These are phyloP conservation scores for Blastobotrys niveus DNA, from an alignment of 1,139 yeast species.

Conservation along the genomic window DNA sequence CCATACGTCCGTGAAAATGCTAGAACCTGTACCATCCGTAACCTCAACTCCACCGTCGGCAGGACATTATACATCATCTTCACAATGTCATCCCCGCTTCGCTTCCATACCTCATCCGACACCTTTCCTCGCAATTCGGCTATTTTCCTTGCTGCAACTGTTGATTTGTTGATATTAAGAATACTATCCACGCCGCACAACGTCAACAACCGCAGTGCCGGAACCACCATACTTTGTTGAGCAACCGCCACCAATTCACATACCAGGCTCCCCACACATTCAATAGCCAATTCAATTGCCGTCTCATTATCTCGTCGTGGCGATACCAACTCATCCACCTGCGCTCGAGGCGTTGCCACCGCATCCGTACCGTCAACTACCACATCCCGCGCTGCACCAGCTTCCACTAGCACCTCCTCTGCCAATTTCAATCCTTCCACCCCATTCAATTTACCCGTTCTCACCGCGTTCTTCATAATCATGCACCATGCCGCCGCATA, in stretches of 20 bases:
- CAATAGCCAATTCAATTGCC: not conserved
- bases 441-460: not conserved
- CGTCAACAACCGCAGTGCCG: not conserved
- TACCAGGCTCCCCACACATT: not conserved
- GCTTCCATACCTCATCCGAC: not conserved
- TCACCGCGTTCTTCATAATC: constrained; percentile 1
- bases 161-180: not conserved
- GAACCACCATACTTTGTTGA: not conserved
- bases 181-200: constrained; percentile 3
- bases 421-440: not conserved
- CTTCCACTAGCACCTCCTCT: not conserved
- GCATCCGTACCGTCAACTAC: not conserved
- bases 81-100: not conserved
- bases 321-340: not conserved
- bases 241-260: not conserved
- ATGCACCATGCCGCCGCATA: constrained; percentile 13
- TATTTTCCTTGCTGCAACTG: not conserved
- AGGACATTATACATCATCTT: not conserved
- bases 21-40: constrained; percentile 1
- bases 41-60: not conserved
- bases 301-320: not conserved
- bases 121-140: not conserved
- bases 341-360: not conserved
- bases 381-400: not conserved
- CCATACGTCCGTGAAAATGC: not conserved